These are phyloP conservation scores for Epichloe aotearoae DNA, from an alignment of 2,329 filamentous ascomycete species.

Conservation along the genomic window DNA sequence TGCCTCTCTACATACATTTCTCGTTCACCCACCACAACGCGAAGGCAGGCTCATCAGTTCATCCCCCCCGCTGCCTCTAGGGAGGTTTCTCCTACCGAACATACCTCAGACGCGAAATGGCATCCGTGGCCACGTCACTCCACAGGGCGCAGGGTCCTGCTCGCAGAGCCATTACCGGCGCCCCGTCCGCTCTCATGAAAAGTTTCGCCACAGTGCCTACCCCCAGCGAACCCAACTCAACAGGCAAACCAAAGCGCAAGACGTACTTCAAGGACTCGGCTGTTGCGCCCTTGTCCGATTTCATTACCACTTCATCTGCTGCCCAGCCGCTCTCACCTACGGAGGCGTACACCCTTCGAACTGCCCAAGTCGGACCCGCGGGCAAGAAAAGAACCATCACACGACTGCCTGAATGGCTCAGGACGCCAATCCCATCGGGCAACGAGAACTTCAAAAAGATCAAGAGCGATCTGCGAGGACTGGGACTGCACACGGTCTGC, in stretches of 20 bases:
- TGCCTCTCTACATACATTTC: neutral
- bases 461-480: conserved; percentile 79
- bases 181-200: conserved; percentile 16
- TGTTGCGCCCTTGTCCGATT: conserved; percentile 45
- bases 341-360: conserved; percentile 48
- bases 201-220: conserved; percentile 34
- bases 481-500: conserved; percentile 90
- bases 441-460: conserved; percentile 88
- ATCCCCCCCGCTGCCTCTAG: neutral
- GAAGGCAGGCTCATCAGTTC: neutral
- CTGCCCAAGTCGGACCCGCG: conserved; percentile 49
- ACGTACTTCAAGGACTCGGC: conserved; percentile 48
- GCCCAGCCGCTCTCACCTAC: conserved; percentile 30
- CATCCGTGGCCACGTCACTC: conserved; percentile 27
- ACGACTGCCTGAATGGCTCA: conserved; percentile 83
- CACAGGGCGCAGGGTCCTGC: conserved; percentile 29
- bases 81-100: neutral
- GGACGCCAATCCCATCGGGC: conserved; percentile 80
- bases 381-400: conserved; percentile 52
- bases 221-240: conserved; percentile 13
- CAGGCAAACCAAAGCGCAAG: conserved; percentile 19
- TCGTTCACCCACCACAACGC: neutral
- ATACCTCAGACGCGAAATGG: conserved; percentile 8
- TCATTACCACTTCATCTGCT: conserved; percentile 31
- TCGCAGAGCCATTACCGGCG: conserved; percentile 24